phyloP scores from a whole-genome alignment of 768 basidiomycete genomes.

The Phanerochaete sordida region DNA sequence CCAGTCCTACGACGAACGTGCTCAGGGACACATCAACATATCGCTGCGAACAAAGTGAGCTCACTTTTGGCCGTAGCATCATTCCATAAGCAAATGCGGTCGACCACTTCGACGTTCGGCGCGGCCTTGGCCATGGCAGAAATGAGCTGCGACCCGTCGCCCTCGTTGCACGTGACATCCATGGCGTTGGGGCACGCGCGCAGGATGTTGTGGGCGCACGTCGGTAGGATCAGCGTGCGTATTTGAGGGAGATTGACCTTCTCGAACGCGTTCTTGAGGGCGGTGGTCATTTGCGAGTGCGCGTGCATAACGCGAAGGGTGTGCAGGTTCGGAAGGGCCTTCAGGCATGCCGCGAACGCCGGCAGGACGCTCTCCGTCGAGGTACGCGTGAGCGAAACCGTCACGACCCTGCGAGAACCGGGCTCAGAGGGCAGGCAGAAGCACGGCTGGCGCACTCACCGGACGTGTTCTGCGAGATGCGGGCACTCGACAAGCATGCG shows the following conservation, averaged over 20 bases:
- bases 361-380: not conserved
- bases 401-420: not conserved
- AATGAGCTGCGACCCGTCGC: not conserved
- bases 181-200: not conserved
- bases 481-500: not conserved
- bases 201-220: not conserved
- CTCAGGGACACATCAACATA: not conserved
- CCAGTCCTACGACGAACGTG: not conserved
- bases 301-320: not conserved
- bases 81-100: not conserved
- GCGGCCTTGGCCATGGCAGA: not conserved
- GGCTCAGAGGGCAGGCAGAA: not conserved
- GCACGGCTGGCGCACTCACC: not conserved
- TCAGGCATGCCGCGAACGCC: not conserved
- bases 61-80: not conserved
- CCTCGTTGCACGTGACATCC: not conserved
- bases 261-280: not conserved
- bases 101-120: not conserved
- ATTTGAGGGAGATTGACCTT: not conserved
- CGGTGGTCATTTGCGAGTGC: not conserved
- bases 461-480: not conserved
- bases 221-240: not conserved
- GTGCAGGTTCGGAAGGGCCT: constrained; percentile 1
- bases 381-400: not conserved
- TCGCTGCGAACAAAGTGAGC: too few relatives aligned